Evolutionary conservation across 1,284 basidiomycete species (phyloP).

Genomic region (Hortiboletus rubellus): DNA sequence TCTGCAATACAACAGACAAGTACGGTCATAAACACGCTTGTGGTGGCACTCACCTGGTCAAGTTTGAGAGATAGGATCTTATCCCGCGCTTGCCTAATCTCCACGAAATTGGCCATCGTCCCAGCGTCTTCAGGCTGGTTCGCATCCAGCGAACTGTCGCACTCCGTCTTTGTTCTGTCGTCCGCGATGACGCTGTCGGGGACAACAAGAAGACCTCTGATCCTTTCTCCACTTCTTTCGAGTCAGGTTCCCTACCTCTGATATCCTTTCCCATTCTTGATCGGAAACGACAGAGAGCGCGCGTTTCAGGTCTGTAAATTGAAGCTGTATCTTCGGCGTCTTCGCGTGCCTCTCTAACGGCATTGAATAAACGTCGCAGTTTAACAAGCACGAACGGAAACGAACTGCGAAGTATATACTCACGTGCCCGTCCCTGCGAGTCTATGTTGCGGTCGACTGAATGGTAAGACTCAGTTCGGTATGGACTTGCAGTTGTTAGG

Average conservation of each 20-base stretch:
- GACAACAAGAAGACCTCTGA: conserved; percentile 83
- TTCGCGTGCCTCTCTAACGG: conserved; percentile 70
- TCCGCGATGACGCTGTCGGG: conserved; percentile 92
- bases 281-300: conserved; percentile 86
- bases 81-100: conserved; percentile 96
- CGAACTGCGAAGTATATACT: conserved; percentile 59
- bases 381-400: conserved; percentile 29
- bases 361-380: conserved; percentile 14
- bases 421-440: conserved; percentile 72
- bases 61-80: conserved; percentile 92
- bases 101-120: conserved; percentile 91
- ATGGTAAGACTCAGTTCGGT: conserved; percentile 58
- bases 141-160: conserved; percentile 69
- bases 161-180: conserved; percentile 72
- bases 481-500: too few species aligned
- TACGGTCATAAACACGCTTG: not conserved
- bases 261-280: conserved; percentile 91
- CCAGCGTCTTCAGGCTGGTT: conserved; percentile 76
- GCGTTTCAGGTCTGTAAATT: conserved; percentile 95
- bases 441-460: conserved; percentile 90
- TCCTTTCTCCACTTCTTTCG: conserved; percentile 88
- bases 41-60: conserved; percentile 65
- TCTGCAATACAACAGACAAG: conserved; percentile 38
- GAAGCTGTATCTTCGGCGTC: conserved; percentile 81
- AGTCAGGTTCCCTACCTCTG: conserved; percentile 95